Conservation (phyloP, 345 rosid species). For the Citrus reticulata region DNA sequence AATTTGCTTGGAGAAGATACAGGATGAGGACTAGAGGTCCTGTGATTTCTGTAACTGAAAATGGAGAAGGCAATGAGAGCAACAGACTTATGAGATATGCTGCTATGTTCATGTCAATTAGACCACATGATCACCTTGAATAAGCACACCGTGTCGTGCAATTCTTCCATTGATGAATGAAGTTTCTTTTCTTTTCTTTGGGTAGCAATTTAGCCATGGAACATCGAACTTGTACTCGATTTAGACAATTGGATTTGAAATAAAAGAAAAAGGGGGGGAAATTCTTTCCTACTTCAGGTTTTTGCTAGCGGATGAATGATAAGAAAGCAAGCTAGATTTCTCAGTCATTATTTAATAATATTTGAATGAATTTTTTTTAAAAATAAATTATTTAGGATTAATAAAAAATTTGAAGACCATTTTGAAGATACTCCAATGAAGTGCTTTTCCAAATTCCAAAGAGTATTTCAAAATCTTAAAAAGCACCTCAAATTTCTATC, state of each 20-base stretch:
- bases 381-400: background rate
- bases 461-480: too few relatives aligned
- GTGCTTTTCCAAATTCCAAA: background rate
- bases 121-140: conserved; percentile 69
- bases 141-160: conserved; percentile 8
- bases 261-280: background rate
- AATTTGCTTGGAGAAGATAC: conserved; percentile 70
- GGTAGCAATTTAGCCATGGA: background rate
- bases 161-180: background rate
- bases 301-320: too few relatives aligned
- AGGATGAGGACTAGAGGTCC: conserved; percentile 56
- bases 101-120: conserved; percentile 64
- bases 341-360: too few relatives aligned
- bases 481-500: too few relatives aligned
- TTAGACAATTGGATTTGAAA: background rate
- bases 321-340: too few relatives aligned
- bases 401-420: background rate
- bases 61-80: conserved; percentile 38
- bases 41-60: conserved; percentile 36
- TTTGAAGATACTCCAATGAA: background rate
- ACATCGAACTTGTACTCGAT: background rate
- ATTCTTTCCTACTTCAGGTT: background rate
- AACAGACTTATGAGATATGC: conserved; percentile 60
- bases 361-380: background rate
- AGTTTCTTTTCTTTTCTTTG: too few relatives aligned